phyloP scores from a whole-genome alignment of 2,329 filamentous ascomycete species.

The Colletotrichum nymphaeae region DNA sequence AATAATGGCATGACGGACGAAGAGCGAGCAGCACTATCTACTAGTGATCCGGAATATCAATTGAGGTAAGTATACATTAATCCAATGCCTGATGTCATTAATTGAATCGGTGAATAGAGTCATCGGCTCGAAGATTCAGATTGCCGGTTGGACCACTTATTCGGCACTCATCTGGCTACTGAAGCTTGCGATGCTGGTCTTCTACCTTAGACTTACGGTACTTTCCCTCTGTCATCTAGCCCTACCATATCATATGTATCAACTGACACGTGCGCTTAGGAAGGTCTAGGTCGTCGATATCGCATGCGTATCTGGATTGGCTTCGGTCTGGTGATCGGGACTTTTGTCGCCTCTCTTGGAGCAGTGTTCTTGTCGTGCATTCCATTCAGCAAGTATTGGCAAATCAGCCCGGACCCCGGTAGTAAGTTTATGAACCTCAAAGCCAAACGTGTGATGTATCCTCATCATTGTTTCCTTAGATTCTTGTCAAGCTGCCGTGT shows the following conservation, averaged over 20 bases:
- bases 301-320: conserved; percentile 60
- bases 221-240: fast-evolving
- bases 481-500: conserved; percentile 61
- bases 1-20: conserved; percentile 68
- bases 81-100: not conserved
- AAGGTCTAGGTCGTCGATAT: conserved; percentile 51
- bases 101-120: conserved; percentile 47
- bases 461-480: conserved; percentile 44
- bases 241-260: not conserved
- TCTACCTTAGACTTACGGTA: conserved; percentile 66
- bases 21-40: conserved; percentile 56
- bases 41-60: conserved; percentile 57
- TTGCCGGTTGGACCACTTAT: conserved; percentile 67
- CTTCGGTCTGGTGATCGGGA: conserved; percentile 59
- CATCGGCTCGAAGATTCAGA: conserved; percentile 66
- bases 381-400: conserved; percentile 66
- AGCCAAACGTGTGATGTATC: too few relatives aligned
- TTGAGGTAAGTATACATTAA: conserved; percentile 42
- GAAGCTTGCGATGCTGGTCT: conserved; percentile 67
- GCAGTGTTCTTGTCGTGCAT: conserved; percentile 64
- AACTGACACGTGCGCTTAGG: conserved; percentile 39
- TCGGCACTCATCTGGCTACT: conserved; percentile 64
- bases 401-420: conserved; percentile 68
- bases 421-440: conserved; percentile 48
- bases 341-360: conserved; percentile 61